Conservation (phyloP, 164 flowering plant species). For the Hamamelis virginiana region DNA sequence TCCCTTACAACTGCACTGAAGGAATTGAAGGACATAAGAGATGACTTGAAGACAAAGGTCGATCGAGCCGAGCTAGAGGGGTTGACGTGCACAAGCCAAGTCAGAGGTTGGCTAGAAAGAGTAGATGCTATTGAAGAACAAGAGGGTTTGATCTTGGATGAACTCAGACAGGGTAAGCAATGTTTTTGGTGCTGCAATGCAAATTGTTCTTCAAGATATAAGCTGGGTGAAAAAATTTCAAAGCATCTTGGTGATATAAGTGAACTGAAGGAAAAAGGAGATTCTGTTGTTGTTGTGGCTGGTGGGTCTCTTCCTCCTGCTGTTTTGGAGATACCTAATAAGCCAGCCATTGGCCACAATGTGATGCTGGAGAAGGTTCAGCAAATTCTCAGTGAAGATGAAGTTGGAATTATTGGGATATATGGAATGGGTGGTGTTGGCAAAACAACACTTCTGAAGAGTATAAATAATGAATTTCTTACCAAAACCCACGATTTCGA, state of each 20-base stretch:
- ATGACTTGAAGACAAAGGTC: slow-evolving; percentile 27
- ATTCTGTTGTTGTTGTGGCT: slow-evolving; percentile 8
- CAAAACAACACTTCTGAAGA: slow-evolving; percentile 27
- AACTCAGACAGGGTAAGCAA: slow-evolving; percentile 3
- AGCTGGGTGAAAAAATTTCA: slow-evolving; percentile 16
- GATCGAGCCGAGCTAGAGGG: slow-evolving; percentile 19
- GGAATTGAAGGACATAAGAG: slow-evolving; percentile 25
- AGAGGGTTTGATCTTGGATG: slow-evolving; percentile 14
- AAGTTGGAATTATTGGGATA: slow-evolving; percentile 18
- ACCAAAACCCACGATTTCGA: slow-evolving; percentile 17
- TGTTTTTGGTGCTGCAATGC: slow-evolving; percentile 7
- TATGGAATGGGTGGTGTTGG: slow-evolving; percentile 32
- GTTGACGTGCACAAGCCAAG: slow-evolving; percentile 21
- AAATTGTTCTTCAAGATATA: slow-evolving; percentile 12
- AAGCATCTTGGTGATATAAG: slow-evolving; percentile 9
- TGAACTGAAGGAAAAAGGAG: slow-evolving; percentile 19
- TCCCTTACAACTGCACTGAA: slow-evolving; percentile 17
- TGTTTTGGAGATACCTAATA: slow-evolving; percentile 22
- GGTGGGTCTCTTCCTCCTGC: slow-evolving; percentile 17
- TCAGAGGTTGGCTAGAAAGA: slow-evolving; percentile 25
- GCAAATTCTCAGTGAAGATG: slow-evolving; percentile 16
- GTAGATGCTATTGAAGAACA: slow-evolving; percentile 26
- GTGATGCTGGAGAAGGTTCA: slow-evolving; percentile 13
- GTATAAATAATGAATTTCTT: slow-evolving; percentile 19
- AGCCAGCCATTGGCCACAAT: slow-evolving; percentile 27